Conservation (phyloP, 495 filamentous ascomycete genomes). For the Tuber umbilicatum region DNA sequence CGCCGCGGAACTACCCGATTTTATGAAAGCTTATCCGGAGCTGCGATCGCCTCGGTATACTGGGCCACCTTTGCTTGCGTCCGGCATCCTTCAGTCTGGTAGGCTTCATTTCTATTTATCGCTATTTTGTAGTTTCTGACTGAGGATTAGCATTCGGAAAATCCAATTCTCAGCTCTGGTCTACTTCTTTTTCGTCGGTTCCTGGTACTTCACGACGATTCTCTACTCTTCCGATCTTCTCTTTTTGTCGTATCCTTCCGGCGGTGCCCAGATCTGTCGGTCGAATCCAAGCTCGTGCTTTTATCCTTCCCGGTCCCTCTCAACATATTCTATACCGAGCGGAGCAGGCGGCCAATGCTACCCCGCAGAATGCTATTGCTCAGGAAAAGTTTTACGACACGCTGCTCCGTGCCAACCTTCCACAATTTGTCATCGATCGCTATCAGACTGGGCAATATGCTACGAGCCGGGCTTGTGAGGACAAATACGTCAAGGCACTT, state of each 20-base stretch:
- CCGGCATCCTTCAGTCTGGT: slow-evolving; percentile 27
- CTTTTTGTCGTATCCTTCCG: slow-evolving; percentile 26
- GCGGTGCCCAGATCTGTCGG: slow-evolving; percentile 16
- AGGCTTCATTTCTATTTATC: not conserved
- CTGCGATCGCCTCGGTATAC: slow-evolving; percentile 19
- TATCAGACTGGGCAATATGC: slow-evolving; percentile 82
- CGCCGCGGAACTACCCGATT: slow-evolving; percentile 23
- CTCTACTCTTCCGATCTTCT: slow-evolving; percentile 21
- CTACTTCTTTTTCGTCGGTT: slow-evolving; percentile 8
- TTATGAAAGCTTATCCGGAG: slow-evolving; percentile 26
- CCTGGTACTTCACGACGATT: slow-evolving; percentile 17
- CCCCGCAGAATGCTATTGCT: slow-evolving; percentile 72
- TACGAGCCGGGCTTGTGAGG: slow-evolving; percentile 62
- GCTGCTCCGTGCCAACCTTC: slow-evolving; percentile 84
- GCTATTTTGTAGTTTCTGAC: not conserved
- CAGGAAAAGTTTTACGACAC: slow-evolving; percentile 92
- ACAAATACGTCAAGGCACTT: slow-evolving; percentile 67
- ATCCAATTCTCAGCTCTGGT: not conserved
- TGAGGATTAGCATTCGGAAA: slow-evolving; percentile 17
- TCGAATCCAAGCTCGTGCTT: slow-evolving; percentile 37
- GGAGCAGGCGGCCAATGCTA: slow-evolving; percentile 86
- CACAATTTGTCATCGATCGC: slow-evolving; percentile 80
- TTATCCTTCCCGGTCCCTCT: slow-evolving; percentile 53
- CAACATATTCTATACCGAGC: slow-evolving; percentile 59
- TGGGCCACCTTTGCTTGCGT: slow-evolving; percentile 20